Evolutionary conservation across 2,329 filamentous ascomycete genomes (phyloP), one percentile per base, ranked within the genome.

Genomic region (Hymenoscyphus fraxineus): DNA sequence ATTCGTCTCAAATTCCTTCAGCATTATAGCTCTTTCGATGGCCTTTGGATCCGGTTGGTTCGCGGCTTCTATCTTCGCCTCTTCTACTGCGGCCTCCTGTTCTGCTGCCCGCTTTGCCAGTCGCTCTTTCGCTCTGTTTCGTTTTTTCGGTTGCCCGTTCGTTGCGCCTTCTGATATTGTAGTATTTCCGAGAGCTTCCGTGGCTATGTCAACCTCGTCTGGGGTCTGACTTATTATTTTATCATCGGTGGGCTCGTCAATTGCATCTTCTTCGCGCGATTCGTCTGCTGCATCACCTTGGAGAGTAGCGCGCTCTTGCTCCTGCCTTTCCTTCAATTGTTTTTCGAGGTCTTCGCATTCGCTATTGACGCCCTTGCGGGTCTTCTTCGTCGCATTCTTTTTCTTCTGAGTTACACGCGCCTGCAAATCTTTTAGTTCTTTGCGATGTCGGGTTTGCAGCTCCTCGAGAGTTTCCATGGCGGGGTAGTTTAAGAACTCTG

Each of bases 331-430:
- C 67, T 85, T 86, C 54, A 91, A 74, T 63, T 85, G 78, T 7
- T 84, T 80, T 76, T 94, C 90, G 68, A 92, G 80, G 61, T 85
- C 81, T 66, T 89, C 88, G 70, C 91, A 92, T 75, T 94, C 91
- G 61, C 89, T 83, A 51, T 90, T 92, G 73, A 94, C 81, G 35
- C 88, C 88, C 76, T 89, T 92, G 73, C 80, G 86, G 71, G 83
- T 93, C 86, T 87, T 92, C 79, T 98, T 99, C 58, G 90, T 96
- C 16, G 95, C 93, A 71, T 91, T 89, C 82, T 97, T 98, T 83
- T 97, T 99, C 83, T 97, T 98, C 79, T 90, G 93, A 5, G 92
- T 97, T 73, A 96, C 88, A 65, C 89, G 88, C 60, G 87, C 85
- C 76, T 96, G 91, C 32, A 99, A 83, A 66, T 98, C 94, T 71